phyloP scores from a whole-genome alignment of 2,329 filamentous ascomycete genomes.

The Penicillium polonicum region DNA sequence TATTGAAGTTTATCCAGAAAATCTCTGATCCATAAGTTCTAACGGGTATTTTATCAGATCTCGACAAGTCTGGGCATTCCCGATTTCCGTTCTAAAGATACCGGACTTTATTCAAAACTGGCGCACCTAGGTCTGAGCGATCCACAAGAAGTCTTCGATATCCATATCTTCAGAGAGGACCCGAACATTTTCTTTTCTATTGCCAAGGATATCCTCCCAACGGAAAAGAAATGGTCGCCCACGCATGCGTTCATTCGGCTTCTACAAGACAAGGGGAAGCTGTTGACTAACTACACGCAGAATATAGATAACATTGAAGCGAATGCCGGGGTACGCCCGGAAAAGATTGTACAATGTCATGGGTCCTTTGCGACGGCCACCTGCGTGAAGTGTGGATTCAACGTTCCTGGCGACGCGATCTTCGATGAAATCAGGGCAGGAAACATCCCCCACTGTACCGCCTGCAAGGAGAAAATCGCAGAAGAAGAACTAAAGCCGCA shows the following conservation, averaged over 20 bases:
- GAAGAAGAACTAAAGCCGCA: slow-evolving; percentile 43
- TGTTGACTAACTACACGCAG: slow-evolving; percentile 96
- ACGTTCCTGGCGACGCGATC: slow-evolving; percentile 72
- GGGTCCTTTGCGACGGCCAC: slow-evolving; percentile 92
- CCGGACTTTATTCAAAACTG: slow-evolving; percentile 84
- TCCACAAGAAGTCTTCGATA: slow-evolving; percentile 94
- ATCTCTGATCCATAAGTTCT: not conserved
- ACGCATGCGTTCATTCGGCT: slow-evolving; percentile 93
- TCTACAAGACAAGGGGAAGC: slow-evolving; percentile 80
- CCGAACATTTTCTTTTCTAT: slow-evolving; percentile 88
- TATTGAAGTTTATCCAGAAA: not conserved
- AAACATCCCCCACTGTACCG: slow-evolving; percentile 72
- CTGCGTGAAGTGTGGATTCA: slow-evolving; percentile 76
- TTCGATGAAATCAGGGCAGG: slow-evolving; percentile 76
- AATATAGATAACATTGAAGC: slow-evolving; percentile 97
- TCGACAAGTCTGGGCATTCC: slow-evolving; percentile 96
- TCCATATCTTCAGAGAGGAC: slow-evolving; percentile 79
- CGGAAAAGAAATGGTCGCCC: slow-evolving; percentile 76
- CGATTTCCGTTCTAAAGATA: slow-evolving; percentile 92
- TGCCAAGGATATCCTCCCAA: slow-evolving; percentile 84
- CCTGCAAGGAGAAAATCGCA: slow-evolving; percentile 60
- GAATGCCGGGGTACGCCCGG: slow-evolving; percentile 74
- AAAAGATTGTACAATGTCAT: slow-evolving; percentile 92
- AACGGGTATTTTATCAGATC: slow-evolving; percentile 52
- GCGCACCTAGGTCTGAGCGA: slow-evolving; percentile 74